Evolutionary conservation across 805 yeast genomes (phyloP).

Genomic region (Yueomyces sinensis): DNA sequence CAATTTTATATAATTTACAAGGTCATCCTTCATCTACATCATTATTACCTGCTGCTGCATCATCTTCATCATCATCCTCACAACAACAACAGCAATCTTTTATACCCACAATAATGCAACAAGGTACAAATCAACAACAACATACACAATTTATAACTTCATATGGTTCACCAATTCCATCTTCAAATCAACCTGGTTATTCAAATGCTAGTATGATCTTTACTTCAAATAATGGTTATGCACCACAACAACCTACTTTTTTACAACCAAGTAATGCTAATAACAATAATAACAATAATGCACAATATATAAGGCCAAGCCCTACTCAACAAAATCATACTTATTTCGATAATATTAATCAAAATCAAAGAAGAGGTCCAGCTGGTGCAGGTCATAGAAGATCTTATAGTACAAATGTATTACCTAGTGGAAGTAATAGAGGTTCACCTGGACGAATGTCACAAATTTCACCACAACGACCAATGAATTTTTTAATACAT

Average conservation of each 20-base stretch:
- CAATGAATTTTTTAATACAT: conserved; percentile 21
- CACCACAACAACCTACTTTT: neutral
- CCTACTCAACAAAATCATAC: neutral
- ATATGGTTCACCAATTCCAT: no score
- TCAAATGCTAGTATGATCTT: no score
- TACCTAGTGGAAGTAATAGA: conserved; percentile 3
- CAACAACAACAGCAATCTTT: no score
- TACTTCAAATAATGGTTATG: no score
- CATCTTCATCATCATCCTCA: no score
- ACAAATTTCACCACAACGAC: conserved; percentile 7
- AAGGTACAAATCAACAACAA: no score
- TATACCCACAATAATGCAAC: no score
- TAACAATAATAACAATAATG: neutral
- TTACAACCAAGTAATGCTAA: neutral
- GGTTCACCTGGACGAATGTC: conserved; percentile 1
- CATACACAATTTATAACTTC: no score
- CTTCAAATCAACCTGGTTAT: no score
- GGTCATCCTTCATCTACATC: neutral
- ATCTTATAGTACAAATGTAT: conserved; percentile 16
- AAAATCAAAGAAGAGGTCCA: neutral
- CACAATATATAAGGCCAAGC: neutral
- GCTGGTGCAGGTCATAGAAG: conserved; percentile 15
- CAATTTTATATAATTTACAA: neutral
- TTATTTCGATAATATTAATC: no score
- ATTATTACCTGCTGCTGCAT: no score